Conservation (phyloP, 139 green algal species). For the Limnomonas spitsbergensis region DNA sequence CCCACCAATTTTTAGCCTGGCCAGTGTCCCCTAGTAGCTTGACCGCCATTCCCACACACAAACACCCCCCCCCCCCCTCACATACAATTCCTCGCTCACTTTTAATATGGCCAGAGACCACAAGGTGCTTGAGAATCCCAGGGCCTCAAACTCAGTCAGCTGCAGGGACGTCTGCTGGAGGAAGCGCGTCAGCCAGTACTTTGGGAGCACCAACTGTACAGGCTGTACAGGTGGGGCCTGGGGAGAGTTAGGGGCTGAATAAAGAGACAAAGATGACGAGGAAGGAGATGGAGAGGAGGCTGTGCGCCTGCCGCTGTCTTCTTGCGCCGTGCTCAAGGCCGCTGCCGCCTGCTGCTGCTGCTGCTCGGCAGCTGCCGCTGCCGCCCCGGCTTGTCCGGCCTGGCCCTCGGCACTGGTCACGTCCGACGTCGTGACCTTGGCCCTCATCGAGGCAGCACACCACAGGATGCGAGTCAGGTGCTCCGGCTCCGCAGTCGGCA, state of each 20-base stretch:
- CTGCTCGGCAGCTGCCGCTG: neutral
- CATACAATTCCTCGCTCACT: no score
- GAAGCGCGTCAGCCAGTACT: constrained; percentile 8
- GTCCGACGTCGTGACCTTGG: neutral
- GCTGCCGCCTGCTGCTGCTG: neutral
- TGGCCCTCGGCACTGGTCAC: neutral
- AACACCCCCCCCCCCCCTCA: no score
- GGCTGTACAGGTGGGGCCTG: no score
- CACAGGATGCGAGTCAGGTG: no score
- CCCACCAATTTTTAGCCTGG: no score
- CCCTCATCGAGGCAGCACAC: no score
- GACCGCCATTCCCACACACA: no score
- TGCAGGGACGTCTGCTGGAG: constrained; percentile 6
- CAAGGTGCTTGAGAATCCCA: neutral
- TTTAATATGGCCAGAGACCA: neutral
- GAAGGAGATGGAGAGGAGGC: neutral
- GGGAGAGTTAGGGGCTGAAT: neutral
- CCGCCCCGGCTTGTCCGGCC: neutral
- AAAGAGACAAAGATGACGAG: neutral
- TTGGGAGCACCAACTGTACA: neutral
- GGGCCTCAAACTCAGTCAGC: neutral
- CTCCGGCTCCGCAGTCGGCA: neutral
- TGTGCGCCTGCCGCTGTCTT: neutral
- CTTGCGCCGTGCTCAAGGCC: neutral
- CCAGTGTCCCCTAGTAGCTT: no score